Percentiles rank a stretch among this genome's conserved stretches.
Evolutionary conservation across 768 basidiomycete species (phyloP).

Genomic region (Naganishia vaughanmartiniae): DNA sequence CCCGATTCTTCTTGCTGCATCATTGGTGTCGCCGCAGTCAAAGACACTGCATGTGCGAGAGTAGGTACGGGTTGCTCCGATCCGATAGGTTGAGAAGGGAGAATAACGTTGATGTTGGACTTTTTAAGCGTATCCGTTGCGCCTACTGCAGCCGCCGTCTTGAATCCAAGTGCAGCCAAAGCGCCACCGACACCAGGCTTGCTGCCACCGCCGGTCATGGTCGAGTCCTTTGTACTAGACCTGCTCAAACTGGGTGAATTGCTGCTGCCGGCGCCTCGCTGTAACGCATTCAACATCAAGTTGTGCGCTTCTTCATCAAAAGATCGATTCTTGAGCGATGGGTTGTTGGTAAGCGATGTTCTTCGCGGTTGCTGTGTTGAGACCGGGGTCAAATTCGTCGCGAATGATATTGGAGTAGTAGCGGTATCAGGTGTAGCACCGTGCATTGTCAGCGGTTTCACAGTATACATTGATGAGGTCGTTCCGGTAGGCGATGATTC

Average conservation of each 20-base stretch:
- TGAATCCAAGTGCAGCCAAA: slow-evolving; percentile 52
- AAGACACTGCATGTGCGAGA: background rate
- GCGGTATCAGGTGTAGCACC: background rate
- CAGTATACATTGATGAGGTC: background rate
- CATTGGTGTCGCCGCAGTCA: slow-evolving; percentile 1
- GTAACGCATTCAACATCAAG: slow-evolving; percentile 59
- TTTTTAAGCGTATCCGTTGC: slow-evolving; percentile 16
- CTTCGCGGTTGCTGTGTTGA: slow-evolving; percentile 6
- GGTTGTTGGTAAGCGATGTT: slow-evolving; percentile 22
- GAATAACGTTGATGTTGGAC: background rate
- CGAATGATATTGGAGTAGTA: background rate
- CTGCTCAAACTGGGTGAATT: slow-evolving; percentile 32
- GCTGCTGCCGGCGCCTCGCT: slow-evolving; percentile 53
- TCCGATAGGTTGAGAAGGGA: background rate
- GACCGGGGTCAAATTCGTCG: background rate
- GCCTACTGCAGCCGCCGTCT: slow-evolving; percentile 38
- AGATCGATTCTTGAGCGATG: slow-evolving; percentile 30
- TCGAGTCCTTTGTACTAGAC: slow-evolving; percentile 19
- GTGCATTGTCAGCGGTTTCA: background rate
- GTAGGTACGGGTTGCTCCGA: background rate
- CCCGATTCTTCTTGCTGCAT: slow-evolving; percentile 11
- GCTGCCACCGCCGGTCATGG: slow-evolving; percentile 21
- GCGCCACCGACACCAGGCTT: slow-evolving; percentile 52
- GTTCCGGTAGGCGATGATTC: slow-evolving; percentile 5
- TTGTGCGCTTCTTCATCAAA: slow-evolving; percentile 58